These are phyloP conservation scores for Vitis riparia DNA, from an alignment of 164 flowering plant genomes.

Conservation along the genomic window DNA sequence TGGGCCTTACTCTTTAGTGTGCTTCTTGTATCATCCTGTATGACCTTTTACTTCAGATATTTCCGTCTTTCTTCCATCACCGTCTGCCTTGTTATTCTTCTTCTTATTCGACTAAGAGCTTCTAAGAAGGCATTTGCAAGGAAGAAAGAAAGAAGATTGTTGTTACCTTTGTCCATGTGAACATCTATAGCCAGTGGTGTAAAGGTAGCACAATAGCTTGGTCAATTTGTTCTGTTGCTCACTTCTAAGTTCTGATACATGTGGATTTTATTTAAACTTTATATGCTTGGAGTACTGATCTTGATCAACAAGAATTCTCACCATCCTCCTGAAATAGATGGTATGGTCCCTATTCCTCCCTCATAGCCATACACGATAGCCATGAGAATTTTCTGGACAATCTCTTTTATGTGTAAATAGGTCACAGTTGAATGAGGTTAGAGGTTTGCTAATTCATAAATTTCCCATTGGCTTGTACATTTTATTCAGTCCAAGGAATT, in stretches of 20 bases:
- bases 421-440: neutral
- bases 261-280: neutral
- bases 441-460: neutral
- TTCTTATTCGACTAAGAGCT: slow-evolving; percentile 43
- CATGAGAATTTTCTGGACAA: neutral
- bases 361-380: slow-evolving; percentile 1
- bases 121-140: slow-evolving; percentile 38
- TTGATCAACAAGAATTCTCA: neutral
- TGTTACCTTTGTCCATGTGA: slow-evolving; percentile 60
- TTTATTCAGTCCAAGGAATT: neutral
- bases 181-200: slow-evolving; percentile 1
- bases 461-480: neutral
- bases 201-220: neutral
- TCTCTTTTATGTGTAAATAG: neutral
- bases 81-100: slow-evolving; percentile 35
- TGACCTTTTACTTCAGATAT: slow-evolving; percentile 39
- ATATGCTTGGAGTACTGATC: slow-evolving; percentile 6
- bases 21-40: slow-evolving; percentile 37
- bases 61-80: slow-evolving; percentile 32
- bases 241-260: neutral
- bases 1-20: slow-evolving; percentile 39
- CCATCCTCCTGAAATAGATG: slow-evolving; percentile 8
- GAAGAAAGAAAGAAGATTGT: slow-evolving; percentile 52
- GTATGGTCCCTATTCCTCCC: slow-evolving; percentile 6
- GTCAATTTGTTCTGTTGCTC: neutral